A percentile compares a stretch with the other conserved stretches of the same genome.
Evolutionary conservation across 1,284 basidiomycete species (phyloP).

Genomic region (Peniophora sp.): DNA sequence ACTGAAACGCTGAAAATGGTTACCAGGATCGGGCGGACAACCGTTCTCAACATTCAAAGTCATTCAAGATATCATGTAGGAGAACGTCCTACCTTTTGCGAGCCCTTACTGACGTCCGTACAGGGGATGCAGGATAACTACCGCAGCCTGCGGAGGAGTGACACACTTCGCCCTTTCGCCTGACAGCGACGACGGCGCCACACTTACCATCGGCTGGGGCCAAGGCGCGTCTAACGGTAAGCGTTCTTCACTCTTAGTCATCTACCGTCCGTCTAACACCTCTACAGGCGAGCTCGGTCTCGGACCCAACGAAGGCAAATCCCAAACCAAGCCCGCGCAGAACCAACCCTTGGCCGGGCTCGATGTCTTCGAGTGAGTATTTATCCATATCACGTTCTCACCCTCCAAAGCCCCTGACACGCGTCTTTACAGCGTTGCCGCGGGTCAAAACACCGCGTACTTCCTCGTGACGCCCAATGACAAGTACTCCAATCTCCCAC

Average conservation of each 20-base stretch:
- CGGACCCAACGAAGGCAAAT: slow-evolving; percentile 75
- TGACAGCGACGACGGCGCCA: slow-evolving; percentile 53
- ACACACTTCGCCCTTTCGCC: slow-evolving; percentile 78
- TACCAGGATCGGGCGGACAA: slow-evolving; percentile 65
- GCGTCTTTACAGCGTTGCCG: slow-evolving; percentile 52
- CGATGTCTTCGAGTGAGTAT: slow-evolving; percentile 67
- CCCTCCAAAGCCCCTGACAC: not conserved
- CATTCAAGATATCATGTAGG: slow-evolving; percentile 75
- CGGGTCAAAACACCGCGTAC: slow-evolving; percentile 80
- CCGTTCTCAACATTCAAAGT: slow-evolving; percentile 78
- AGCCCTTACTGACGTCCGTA: slow-evolving; percentile 4
- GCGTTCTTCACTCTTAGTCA: slow-evolving; percentile 8
- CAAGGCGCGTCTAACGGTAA: slow-evolving; percentile 74
- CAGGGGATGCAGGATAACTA: slow-evolving; percentile 67
- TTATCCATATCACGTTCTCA: slow-evolving; percentile 1
- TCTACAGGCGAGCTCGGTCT: slow-evolving; percentile 76
- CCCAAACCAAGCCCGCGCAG: slow-evolving; percentile 77
- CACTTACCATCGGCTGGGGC: slow-evolving; percentile 83
- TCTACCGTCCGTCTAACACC: not conserved
- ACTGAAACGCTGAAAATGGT: not conserved
- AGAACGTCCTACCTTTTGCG: slow-evolving; percentile 7
- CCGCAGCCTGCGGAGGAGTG: slow-evolving; percentile 77
- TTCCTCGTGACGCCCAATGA: slow-evolving; percentile 70
- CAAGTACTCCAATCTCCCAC: slow-evolving; percentile 62
- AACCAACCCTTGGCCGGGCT: slow-evolving; percentile 69